These are phyloP conservation scores for Chlorociboria aeruginascens DNA, from an alignment of 495 filamentous ascomycete genomes.

Conservation along the genomic window DNA sequence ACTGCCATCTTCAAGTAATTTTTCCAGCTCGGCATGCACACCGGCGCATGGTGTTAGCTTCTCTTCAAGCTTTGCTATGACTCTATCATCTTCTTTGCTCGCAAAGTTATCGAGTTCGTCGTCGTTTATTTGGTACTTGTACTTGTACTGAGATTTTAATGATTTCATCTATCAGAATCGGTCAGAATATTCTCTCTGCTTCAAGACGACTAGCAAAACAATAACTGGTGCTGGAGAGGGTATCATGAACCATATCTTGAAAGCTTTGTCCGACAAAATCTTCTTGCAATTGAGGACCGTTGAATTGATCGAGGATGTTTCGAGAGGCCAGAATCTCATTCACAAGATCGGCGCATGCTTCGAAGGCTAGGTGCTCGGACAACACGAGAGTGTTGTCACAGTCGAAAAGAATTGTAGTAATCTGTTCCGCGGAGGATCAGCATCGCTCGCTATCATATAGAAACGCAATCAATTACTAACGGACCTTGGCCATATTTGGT, in stretches of 20 bases:
- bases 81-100: conserved; percentile 62
- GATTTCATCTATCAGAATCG: too few relatives aligned
- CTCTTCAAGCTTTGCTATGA: conserved; percentile 62
- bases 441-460: too few relatives aligned
- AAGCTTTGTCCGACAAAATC: conserved; percentile 94
- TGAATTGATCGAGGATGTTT: conserved; percentile 57
- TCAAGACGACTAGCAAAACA: too few relatives aligned
- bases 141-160: conserved; percentile 57
- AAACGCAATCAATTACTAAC: too few relatives aligned
- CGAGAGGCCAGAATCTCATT: conserved; percentile 70
- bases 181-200: too few relatives aligned
- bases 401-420: conserved; percentile 75
- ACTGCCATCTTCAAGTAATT: conserved; percentile 43
- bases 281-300: conserved; percentile 57
- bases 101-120: conserved; percentile 70
- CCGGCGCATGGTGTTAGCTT: conserved; percentile 56
- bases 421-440: too few relatives aligned
- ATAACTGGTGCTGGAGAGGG: too few relatives aligned
- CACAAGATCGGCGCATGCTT: conserved; percentile 79
- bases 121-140: conserved; percentile 49
- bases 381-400: conserved; percentile 95
- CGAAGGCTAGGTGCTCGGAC: conserved; percentile 80
- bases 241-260: conserved; percentile 72
- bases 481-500: too few relatives aligned
- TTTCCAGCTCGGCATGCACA: conserved; percentile 52